Evolutionary conservation across 2,329 filamentous ascomycete genomes (phyloP).

Genomic region (Beauveria medogensis): DNA sequence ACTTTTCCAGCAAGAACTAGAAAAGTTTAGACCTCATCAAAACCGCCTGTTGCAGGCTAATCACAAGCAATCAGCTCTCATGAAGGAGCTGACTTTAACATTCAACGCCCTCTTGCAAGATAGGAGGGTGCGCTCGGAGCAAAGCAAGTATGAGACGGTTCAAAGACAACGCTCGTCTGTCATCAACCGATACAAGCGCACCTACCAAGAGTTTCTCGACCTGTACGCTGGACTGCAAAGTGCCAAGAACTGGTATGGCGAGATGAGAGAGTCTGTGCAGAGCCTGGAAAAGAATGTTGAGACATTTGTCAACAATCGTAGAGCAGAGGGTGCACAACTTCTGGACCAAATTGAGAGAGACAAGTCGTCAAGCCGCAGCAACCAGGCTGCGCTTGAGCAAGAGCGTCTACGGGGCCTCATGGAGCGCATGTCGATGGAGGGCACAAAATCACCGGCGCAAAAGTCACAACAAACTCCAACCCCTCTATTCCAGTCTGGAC

Average conservation of each 20-base stretch:
- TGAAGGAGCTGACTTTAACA: slow-evolving; percentile 85
- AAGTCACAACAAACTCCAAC: slow-evolving; percentile 27
- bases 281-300: slow-evolving; percentile 94
- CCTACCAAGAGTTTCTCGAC: slow-evolving; percentile 88
- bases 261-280: slow-evolving; percentile 92
- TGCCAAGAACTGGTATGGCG: slow-evolving; percentile 86
- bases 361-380: slow-evolving; percentile 51
- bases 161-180: slow-evolving; percentile 75
- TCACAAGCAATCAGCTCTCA: slow-evolving; percentile 86
- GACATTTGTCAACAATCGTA: slow-evolving; percentile 88
- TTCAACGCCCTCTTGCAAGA: slow-evolving; percentile 89
- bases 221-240: slow-evolving; percentile 77
- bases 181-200: slow-evolving; percentile 78
- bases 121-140: slow-evolving; percentile 85
- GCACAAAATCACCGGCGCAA: slow-evolving; percentile 31
- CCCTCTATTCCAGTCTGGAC: slow-evolving; percentile 41
- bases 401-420: slow-evolving; percentile 82
- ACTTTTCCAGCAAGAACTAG: slow-evolving; percentile 91
- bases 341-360: slow-evolving; percentile 81
- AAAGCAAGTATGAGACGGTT: slow-evolving; percentile 88
- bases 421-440: slow-evolving; percentile 92
- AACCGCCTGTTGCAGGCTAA: slow-evolving; percentile 85
- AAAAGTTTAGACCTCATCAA: slow-evolving; percentile 92
- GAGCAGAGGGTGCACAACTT: slow-evolving; percentile 84
- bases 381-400: slow-evolving; percentile 73